These are phyloP conservation scores for Saprolegnia parasitica DNA, from an alignment of 352 stramenopile species.

Conservation along the genomic window DNA sequence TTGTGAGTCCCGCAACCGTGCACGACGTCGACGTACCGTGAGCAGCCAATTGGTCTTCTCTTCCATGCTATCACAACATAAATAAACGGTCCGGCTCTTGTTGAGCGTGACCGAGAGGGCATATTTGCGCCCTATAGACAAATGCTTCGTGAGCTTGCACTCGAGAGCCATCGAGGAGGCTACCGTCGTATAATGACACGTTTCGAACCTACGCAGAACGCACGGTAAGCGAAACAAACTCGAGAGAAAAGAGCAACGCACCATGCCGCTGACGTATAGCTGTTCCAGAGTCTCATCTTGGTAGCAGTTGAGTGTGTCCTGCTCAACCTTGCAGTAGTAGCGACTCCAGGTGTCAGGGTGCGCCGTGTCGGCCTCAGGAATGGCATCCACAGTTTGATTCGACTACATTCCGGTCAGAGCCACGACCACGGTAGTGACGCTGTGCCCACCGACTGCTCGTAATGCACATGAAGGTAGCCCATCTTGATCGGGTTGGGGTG, in stretches of 20 bases:
- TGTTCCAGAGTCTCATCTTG: constrained; percentile 16
- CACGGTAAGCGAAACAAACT: background rate
- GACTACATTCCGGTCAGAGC: background rate
- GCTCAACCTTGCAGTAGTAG: constrained; percentile 23
- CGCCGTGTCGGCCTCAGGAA: constrained; percentile 3
- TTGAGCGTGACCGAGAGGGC: constrained; percentile 67
- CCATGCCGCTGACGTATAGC: constrained; percentile 25
- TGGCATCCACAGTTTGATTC: background rate
- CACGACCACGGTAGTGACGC: background rate
- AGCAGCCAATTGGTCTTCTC: constrained; percentile 83
- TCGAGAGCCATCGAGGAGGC: background rate
- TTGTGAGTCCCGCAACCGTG: background rate
- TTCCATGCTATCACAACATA: constrained; percentile 74
- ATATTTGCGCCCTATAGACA: constrained; percentile 49
- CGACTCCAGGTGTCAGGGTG: constrained; percentile 16
- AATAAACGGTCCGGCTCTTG: constrained; percentile 58
- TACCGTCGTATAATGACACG: constrained; percentile 55
- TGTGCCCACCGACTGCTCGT: background rate
- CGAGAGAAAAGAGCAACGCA: background rate
- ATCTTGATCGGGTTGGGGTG: constrained; percentile 24
- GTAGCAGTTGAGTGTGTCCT: constrained; percentile 24
- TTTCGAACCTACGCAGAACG: constrained; percentile 54
- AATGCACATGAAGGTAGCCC: constrained; percentile 25
- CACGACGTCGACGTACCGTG: constrained; percentile 35
- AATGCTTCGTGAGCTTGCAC: background rate